These are phyloP conservation scores for Fraxinus sp. DNA, from an alignment of 305 asterid genomes.

Conservation along the genomic window DNA sequence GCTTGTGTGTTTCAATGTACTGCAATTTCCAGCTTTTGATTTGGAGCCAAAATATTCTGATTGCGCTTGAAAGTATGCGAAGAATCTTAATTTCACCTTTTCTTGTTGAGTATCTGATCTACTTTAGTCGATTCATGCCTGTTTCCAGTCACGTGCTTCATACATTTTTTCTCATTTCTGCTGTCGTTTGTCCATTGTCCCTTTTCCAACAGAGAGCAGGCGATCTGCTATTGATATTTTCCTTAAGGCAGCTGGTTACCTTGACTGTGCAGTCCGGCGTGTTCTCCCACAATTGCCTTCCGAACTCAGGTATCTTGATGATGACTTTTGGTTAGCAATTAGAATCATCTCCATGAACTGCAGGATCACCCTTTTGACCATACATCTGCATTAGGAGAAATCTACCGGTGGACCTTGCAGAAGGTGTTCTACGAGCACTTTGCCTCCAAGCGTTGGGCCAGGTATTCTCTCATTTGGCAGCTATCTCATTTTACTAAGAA, in stretches of 20 bases:
- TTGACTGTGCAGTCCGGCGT: slow-evolving; percentile 91
- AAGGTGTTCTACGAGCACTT: slow-evolving; percentile 49
- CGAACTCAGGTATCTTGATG: slow-evolving; percentile 64
- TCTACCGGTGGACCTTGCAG: slow-evolving; percentile 53
- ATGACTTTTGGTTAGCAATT: slow-evolving; percentile 24
- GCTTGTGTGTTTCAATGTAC: not conserved
- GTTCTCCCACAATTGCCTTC: slow-evolving; percentile 86
- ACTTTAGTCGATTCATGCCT: slow-evolving; percentile 1
- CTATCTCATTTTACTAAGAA: slow-evolving; percentile 11
- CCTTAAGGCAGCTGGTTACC: slow-evolving; percentile 97
- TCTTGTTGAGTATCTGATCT: not conserved
- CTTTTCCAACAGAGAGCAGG: slow-evolving; percentile 65
- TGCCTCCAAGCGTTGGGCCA: slow-evolving; percentile 55
- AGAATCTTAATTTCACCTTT: not conserved
- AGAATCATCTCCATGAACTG: slow-evolving; percentile 6
- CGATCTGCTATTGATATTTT: slow-evolving; percentile 87
- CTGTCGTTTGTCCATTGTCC: slow-evolving; percentile 6
- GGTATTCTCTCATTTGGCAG: slow-evolving; percentile 31
- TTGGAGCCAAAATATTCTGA: not conserved
- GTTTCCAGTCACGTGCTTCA: slow-evolving; percentile 18
- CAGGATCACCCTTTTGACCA: slow-evolving; percentile 12
- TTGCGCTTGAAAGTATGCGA: not conserved
- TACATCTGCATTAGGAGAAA: slow-evolving; percentile 42
- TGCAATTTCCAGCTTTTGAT: not conserved
- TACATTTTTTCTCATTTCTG: slow-evolving; percentile 13